Evolutionary conservation across 2,329 filamentous ascomycete genomes (phyloP).

Genomic region (Aureobasidium sp.): DNA sequence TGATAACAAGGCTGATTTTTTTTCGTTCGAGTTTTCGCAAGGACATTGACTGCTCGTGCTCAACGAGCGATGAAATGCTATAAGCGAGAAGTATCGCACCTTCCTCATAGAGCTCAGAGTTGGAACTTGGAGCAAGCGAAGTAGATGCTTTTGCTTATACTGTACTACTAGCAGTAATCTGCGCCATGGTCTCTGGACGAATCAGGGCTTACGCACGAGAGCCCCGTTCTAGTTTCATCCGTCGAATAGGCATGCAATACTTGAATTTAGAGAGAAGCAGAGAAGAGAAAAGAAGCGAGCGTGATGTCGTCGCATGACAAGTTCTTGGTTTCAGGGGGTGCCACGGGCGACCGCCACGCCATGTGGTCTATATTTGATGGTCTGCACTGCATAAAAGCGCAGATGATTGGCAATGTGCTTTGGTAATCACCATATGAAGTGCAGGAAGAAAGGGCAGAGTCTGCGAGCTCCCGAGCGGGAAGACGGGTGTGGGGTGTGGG

Average conservation of each 20-base stretch:
- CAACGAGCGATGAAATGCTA: background rate
- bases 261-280: background rate
- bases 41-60: background rate
- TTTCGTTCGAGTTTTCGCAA: background rate
- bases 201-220: background rate
- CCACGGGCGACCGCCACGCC: background rate
- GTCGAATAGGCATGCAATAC: background rate
- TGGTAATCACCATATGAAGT: background rate
- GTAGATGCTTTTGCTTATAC: background rate
- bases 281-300: background rate
- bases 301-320: constrained; percentile 1
- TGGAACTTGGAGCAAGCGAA: background rate
- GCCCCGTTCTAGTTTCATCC: background rate
- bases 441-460: background rate
- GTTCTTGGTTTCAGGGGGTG: background rate
- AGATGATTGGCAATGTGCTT: background rate
- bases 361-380: constrained; percentile 1
- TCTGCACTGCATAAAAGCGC: background rate
- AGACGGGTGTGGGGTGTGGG: background rate
- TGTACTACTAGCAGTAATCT: background rate
- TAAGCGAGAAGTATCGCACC: background rate
- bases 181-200: background rate
- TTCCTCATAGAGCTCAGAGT: background rate
- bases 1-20: background rate
- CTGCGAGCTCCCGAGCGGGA: constrained; percentile 1